Evolutionary conservation across 805 yeast genomes (phyloP), one percentile per base, ranked within the genome.

Genomic region (Ascoidea asiatica): DNA sequence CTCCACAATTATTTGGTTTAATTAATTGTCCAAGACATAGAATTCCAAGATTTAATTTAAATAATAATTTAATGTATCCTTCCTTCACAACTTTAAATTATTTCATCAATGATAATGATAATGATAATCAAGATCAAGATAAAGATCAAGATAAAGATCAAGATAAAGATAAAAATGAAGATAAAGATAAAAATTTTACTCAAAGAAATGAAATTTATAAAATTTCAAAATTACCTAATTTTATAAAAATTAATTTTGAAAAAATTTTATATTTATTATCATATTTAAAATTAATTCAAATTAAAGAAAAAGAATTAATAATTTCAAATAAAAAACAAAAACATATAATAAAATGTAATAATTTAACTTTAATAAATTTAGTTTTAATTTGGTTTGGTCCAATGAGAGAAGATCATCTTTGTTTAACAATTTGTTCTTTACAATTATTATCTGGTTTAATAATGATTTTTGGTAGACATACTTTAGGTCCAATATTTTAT

Each of bases 21-120:
- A 80, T 92, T 18, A 95, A 92, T 4, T 92, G 97, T 56, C 99
- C 99, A 20, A 74, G 99, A 53, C 99, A 92, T 61, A 72, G 99
- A 55, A 57, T 92, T 58, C 99, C 99, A 1, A 72, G 67, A 50
- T 83, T 84, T 56, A 77, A 85, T 53, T 65, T 64, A 11, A 61
- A 68, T 15, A 80, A 84, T 48, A 88, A 90, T 1, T 63, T 81
- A 40, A 67, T 92, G 70, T 77, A 85, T 56, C 88, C 95, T 19
- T 83, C 92, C 1, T 65, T 62, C 49, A 76, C 79, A 0, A 63
- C 61, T 36, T 62, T 74, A 47, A 6, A 21, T 22, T 18, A 19
- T 43, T 19, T 38, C 18, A n/a, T 37, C 20, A 13, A 8, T 6
- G 39, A 22, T 37, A 44, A 38, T 5, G 37, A 38, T 11, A 42